A percentile compares a stretch with the other conserved stretches of the same genome.
Conservation (phyloP, 768 basidiomycete genomes). For the Roridomyces roridus region DNA sequence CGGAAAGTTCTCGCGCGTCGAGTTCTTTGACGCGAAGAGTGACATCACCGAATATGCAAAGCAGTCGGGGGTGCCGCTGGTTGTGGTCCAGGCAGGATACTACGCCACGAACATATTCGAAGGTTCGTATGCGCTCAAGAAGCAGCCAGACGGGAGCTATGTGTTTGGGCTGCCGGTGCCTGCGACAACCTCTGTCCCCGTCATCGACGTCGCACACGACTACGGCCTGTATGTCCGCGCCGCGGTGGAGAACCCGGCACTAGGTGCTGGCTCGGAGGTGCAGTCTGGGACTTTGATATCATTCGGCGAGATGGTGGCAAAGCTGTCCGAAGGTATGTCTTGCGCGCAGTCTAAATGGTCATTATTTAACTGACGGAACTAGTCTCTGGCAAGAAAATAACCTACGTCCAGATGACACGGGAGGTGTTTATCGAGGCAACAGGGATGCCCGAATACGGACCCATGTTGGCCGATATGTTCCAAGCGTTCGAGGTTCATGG, state of each 20-base stretch:
- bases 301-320: neutral
- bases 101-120: neutral
- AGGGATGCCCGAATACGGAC: neutral
- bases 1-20: neutral
- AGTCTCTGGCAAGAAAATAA: neutral
- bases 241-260: neutral
- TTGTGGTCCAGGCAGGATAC: slow-evolving; percentile 2
- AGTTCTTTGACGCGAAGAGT: slow-evolving; percentile 7
- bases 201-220: neutral
- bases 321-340: neutral
- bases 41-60: slow-evolving; percentile 2
- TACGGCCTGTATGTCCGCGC: slow-evolving; percentile 1
- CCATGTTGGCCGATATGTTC: neutral
- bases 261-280: slow-evolving; percentile 1
- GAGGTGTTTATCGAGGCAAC: neutral
- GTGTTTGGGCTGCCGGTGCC: neutral
- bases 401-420: neutral
- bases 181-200: neutral
- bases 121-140: neutral
- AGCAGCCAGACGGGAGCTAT: neutral
- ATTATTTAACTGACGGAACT: neutral
- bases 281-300: neutral
- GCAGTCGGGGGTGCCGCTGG: neutral
- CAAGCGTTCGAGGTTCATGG: neutral
- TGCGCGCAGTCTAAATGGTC: neutral